Evolutionary conservation across 2,329 filamentous ascomycete species (phyloP).

Genomic region (Magnaporthales sp.): DNA sequence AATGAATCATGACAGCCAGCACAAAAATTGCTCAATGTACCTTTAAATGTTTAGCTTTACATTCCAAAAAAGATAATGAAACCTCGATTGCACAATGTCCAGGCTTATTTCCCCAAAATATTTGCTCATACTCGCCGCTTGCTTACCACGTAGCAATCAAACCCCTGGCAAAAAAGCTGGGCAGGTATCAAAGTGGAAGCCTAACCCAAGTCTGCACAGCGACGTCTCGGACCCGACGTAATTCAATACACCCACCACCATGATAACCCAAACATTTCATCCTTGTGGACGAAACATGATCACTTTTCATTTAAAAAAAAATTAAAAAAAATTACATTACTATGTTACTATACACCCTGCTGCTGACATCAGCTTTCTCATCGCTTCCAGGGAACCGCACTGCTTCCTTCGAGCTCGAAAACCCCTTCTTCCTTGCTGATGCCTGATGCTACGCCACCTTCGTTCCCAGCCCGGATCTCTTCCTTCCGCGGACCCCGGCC

Average conservation of each 20-base stretch:
- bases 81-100: not conserved
- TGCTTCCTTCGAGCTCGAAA: slow-evolving; percentile 3
- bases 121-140: not conserved
- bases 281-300: not conserved
- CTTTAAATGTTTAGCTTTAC: too few species aligned
- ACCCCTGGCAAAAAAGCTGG: too few species aligned
- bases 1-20: too few species aligned
- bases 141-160: not conserved
- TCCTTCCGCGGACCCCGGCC: not conserved
- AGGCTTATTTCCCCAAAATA: not conserved
- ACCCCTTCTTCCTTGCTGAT: not conserved
- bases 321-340: too few species aligned
- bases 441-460: not conserved
- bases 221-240: not conserved
- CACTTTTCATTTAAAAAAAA: too few species aligned
- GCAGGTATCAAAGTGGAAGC: not conserved
- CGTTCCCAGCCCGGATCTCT: not conserved
- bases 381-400: not conserved
- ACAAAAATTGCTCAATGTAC: too few species aligned
- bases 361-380: not conserved
- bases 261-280: not conserved
- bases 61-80: not conserved
- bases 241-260: not conserved
- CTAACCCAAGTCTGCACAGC: not conserved
- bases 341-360: too few species aligned